These are phyloP conservation scores for Curvularia sp. DNA, from an alignment of 2,329 filamentous ascomycete species.

Conservation along the genomic window DNA sequence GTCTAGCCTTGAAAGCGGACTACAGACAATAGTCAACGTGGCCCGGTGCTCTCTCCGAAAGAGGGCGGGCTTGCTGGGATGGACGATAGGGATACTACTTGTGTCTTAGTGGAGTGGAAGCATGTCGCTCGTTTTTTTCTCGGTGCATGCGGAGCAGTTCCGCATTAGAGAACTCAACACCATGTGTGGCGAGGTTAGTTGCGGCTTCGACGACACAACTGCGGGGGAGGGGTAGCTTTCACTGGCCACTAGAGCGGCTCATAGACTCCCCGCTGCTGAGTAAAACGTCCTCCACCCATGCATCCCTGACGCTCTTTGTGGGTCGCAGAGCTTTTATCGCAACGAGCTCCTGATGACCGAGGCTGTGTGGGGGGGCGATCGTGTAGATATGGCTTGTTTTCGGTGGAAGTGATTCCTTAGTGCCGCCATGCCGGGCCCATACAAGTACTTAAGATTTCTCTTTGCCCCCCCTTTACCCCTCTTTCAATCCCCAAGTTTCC, in stretches of 20 bases:
- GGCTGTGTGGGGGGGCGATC: constrained; percentile 33
- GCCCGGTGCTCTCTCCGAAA: constrained; percentile 45
- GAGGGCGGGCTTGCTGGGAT: constrained; percentile 40
- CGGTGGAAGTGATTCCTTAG: constrained; percentile 31
- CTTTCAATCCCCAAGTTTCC: constrained; percentile 22
- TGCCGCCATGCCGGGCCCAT: constrained; percentile 31
- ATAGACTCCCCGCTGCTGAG: constrained; percentile 29
- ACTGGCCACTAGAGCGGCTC: constrained; percentile 43
- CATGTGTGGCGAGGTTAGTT: constrained; percentile 22
- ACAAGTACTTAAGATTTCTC: constrained; percentile 42
- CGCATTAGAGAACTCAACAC: constrained; percentile 21
- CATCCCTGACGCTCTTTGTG: constrained; percentile 28
- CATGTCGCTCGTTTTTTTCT: not conserved
- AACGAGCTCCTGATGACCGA: constrained; percentile 45
- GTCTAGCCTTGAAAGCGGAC: constrained; percentile 11
- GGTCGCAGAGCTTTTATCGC: constrained; percentile 26
- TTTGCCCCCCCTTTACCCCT: constrained; percentile 31
- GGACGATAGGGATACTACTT: constrained; percentile 29
- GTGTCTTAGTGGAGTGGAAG: constrained; percentile 27
- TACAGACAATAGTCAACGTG: constrained; percentile 6
- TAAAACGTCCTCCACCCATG: constrained; percentile 32
- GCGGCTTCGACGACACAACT: constrained; percentile 27
- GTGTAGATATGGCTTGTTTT: constrained; percentile 19
- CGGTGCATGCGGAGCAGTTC: constrained; percentile 19
- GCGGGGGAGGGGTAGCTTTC: constrained; percentile 47